Evolutionary conservation across 75 land plant species (phyloP).

Genomic region (Gnetum montanum): DNA sequence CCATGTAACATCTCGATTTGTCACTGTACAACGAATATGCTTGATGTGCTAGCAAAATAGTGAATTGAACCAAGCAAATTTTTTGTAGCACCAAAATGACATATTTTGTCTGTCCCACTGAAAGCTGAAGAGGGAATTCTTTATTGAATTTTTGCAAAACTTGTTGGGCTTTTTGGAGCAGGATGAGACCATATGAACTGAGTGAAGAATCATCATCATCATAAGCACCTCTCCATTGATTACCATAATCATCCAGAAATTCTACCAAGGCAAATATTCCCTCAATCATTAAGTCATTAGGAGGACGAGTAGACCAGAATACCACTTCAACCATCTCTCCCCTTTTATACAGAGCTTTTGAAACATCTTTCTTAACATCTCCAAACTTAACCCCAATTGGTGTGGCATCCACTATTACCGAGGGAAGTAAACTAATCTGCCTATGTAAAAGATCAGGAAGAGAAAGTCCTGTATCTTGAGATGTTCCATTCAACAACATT

Average conservation of each 20-base stretch:
- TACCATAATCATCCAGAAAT: constrained; percentile 13
- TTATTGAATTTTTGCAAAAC: constrained; percentile 77
- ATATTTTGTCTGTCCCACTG: constrained; percentile 60
- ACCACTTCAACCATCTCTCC: constrained; percentile 49
- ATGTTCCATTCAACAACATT: constrained; percentile 29
- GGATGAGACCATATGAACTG: too few species aligned
- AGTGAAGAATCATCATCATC: too few species aligned
- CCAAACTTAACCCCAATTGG: constrained; percentile 69
- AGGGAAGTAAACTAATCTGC: constrained; percentile 66
- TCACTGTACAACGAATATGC: constrained; percentile 65
- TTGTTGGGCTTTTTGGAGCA: constrained; percentile 36
- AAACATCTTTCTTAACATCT: constrained; percentile 58
- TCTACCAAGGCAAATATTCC: constrained; percentile 83
- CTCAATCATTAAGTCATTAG: constrained; percentile 80
- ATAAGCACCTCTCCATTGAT: constrained; percentile 59
- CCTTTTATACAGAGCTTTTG: constrained; percentile 39
- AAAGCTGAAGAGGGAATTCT: constrained; percentile 49
- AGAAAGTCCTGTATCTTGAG: constrained; percentile 33
- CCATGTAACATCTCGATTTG: too few species aligned
- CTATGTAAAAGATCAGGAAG: constrained; percentile 70
- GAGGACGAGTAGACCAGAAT: constrained; percentile 78
- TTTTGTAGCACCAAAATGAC: constrained; percentile 83
- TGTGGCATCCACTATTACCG: constrained; percentile 61
- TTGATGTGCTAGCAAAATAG: constrained; percentile 70
- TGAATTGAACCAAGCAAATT: constrained; percentile 44